These are phyloP conservation scores for Chenopodium berlandieri DNA, from an alignment of 148 eudicot genomes.

Conservation along the genomic window DNA sequence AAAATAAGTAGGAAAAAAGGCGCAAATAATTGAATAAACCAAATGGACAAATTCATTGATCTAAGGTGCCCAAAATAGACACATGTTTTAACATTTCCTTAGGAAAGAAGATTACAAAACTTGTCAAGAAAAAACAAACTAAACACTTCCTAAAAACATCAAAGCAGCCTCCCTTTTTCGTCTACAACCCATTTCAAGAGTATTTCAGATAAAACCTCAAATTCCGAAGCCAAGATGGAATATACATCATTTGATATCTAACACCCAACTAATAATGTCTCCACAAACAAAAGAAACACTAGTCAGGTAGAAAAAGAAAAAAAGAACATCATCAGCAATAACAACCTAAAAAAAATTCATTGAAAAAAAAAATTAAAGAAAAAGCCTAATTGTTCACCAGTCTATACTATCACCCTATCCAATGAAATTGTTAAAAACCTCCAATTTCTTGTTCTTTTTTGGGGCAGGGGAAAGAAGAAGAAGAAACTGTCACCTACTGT, in stretches of 20 bases:
- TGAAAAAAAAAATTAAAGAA: not conserved
- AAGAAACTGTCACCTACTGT: conserved; percentile 22
- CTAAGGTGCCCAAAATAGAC: conserved; percentile 36
- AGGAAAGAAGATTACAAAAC: conserved; percentile 38
- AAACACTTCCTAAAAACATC: conserved; percentile 36
- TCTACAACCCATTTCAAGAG: conserved; percentile 37
- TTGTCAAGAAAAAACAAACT: conserved; percentile 30
- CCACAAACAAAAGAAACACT: conserved; percentile 27
- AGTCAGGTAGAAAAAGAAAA: not conserved
- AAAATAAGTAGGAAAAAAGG: not conserved
- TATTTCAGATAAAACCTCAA: conserved; percentile 12
- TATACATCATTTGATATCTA: conserved; percentile 45
- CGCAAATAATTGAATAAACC: not conserved
- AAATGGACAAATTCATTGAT: conserved; percentile 41
- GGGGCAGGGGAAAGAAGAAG: not conserved
- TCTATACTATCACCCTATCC: conserved; percentile 30
- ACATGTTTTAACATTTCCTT: conserved; percentile 33
- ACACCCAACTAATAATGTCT: conserved; percentile 29
- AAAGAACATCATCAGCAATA: conserved; percentile 18
- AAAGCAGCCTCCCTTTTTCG: conserved; percentile 4
- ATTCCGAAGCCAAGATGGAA: conserved; percentile 32
- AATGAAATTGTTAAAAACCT: conserved; percentile 21
- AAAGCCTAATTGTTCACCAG: conserved; percentile 52
- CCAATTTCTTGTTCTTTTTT: not conserved
- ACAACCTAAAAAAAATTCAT: not conserved